Base-by-base conservation (phyloP, 306 rosid genomes). In the Inga laurina region DNA sequence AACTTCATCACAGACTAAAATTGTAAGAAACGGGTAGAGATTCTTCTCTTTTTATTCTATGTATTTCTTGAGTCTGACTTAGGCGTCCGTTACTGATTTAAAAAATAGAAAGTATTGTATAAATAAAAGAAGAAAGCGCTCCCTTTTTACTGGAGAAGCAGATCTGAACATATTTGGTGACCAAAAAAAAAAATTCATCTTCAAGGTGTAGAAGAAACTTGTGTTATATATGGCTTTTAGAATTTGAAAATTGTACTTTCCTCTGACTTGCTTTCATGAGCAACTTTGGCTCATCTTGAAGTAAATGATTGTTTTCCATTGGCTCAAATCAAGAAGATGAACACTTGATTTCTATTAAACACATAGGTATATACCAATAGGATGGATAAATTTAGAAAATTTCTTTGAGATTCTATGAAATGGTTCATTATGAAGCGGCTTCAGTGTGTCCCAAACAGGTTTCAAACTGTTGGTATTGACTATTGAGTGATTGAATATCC, bases 41-140 rank as follows among this genome's bases (percentile, higher is more conserved):
- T 59, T 80, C 2, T 72, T 48, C 46, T 18, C 62, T 57, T 72
- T 7, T 30, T 32, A 30, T 71, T 71, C 16, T 52, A 21, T 75
- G n/a, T 80, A 15, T 72, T 66, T 67, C 30, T 75, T 44, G 78
- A 75, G 48, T 69, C 27, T 75, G 43, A 14, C 30, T 43, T 56
- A 8, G 68, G 78, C n/a, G 48, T 41, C 56, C 68, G 5, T 13
- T 69, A 24, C 34, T 44, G 64, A 14, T 5, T 5, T 15, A 48
- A 61, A 27, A 46, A 44, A 10, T 4, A 4, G 35, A 62, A 30
- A 43, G 44, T 43, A 21, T 19, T 39, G 44, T 46, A 24, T 78
- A 70, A 8, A 18, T 45, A 27, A 35, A 64, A 41, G 32, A 21
- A 35, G 35, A 61, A 13, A 64, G 22, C 18, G 70, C 74, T 74